These are phyloP conservation scores for Diaporthe sp. DNA, from an alignment of 2,329 filamentous ascomycete species.

Conservation along the genomic window DNA sequence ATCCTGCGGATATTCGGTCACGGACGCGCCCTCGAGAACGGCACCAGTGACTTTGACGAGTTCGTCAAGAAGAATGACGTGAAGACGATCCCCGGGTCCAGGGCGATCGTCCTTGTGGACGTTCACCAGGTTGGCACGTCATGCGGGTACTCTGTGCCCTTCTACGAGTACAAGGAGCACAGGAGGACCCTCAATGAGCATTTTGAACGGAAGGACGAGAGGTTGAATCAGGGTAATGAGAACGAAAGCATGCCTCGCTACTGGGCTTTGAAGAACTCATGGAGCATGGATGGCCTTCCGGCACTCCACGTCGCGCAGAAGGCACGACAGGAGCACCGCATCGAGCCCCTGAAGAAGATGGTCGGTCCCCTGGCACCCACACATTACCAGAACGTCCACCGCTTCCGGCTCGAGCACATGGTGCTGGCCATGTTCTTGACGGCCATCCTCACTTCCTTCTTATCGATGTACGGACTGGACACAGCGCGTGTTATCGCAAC, in stretches of 20 bases:
- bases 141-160: constrained; percentile 53
- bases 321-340: constrained; percentile 43
- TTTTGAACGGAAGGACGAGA: constrained; percentile 46
- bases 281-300: constrained; percentile 52
- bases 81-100: constrained; percentile 43
- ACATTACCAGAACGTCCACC: constrained; percentile 21
- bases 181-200: constrained; percentile 47
- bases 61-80: constrained; percentile 47
- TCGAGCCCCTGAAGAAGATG: constrained; percentile 52
- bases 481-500: constrained; percentile 29
- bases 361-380: constrained; percentile 46
- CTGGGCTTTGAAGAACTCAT: constrained; percentile 53
- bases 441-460: constrained; percentile 24
- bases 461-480: constrained; percentile 22
- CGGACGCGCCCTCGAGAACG: constrained; percentile 49
- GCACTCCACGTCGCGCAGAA: constrained; percentile 47
- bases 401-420: constrained; percentile 27
- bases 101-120: constrained; percentile 51
- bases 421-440: constrained; percentile 27
- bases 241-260: constrained; percentile 51
- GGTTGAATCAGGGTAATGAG: constrained; percentile 44
- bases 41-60: constrained; percentile 43
- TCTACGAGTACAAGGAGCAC: constrained; percentile 51
- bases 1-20: constrained; percentile 52
- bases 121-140: constrained; percentile 52